Percentiles rank a stretch among this genome's conserved stretches.
phyloP scores from a whole-genome alignment of 768 basidiomycete genomes.

The Boletus tylopilopsis region DNA sequence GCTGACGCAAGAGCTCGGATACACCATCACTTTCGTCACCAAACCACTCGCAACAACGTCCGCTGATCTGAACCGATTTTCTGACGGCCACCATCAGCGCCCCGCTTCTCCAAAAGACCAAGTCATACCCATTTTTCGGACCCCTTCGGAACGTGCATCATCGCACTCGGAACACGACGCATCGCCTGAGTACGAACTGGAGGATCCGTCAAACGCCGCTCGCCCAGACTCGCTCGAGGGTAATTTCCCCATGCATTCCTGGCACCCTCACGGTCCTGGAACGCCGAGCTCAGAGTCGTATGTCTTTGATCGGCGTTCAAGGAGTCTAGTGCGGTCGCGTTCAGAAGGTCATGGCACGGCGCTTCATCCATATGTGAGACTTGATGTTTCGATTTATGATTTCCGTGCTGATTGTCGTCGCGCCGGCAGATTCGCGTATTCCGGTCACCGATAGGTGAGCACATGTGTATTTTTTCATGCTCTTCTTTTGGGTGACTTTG shows the following conservation, averaged over 20 bases:
- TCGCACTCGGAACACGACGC: slow-evolving; percentile 27
- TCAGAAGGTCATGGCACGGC: slow-evolving; percentile 25
- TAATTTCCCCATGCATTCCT: slow-evolving; percentile 23
- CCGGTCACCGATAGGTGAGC: slow-evolving; percentile 31
- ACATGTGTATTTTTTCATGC: neutral
- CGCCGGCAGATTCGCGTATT: slow-evolving; percentile 26
- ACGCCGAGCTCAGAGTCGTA: slow-evolving; percentile 19
- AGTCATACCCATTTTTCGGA: slow-evolving; percentile 22
- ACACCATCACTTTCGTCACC: slow-evolving; percentile 37
- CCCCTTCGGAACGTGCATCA: slow-evolving; percentile 16
- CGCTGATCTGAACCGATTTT: slow-evolving; percentile 18
- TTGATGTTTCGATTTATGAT: neutral
- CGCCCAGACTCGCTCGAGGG: slow-evolving; percentile 20
- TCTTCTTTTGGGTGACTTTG: neutral
- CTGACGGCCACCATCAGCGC: slow-evolving; percentile 2
- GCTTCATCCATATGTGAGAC: slow-evolving; percentile 30
- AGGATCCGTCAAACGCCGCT: slow-evolving; percentile 19
- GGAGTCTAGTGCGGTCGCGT: slow-evolving; percentile 28
- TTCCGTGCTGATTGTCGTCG: slow-evolving; percentile 7
- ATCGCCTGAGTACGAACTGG: slow-evolving; percentile 40
- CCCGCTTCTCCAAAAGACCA: slow-evolving; percentile 22
- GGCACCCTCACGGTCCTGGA: slow-evolving; percentile 15
- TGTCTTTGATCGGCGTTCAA: slow-evolving; percentile 26
- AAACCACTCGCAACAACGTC: slow-evolving; percentile 29
- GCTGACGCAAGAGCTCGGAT: slow-evolving; percentile 59